phyloP scores from a whole-genome alignment of 106 monocot species.

The Dioscorea dumetorum region DNA sequence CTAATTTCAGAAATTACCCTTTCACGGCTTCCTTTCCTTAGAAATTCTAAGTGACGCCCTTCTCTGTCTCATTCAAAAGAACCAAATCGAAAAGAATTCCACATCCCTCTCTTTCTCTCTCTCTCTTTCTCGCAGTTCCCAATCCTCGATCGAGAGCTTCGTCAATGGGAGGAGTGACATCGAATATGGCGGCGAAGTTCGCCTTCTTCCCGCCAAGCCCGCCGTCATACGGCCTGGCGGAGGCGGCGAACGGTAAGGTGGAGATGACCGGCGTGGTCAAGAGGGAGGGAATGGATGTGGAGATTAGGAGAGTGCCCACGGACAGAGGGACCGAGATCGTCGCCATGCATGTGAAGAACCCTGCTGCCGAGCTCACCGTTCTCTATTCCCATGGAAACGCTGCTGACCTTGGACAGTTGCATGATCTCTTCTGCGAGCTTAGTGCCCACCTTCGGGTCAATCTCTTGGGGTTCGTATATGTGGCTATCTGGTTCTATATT shows the following conservation, averaged over 20 bases:
- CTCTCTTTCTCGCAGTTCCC: no score
- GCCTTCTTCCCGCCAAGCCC: constrained; percentile 81
- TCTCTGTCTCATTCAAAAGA: no score
- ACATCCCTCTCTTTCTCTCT: no score
- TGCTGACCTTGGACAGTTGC: constrained; percentile 71
- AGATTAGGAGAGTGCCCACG: constrained; percentile 49
- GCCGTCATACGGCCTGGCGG: constrained; percentile 44
- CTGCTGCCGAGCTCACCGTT: constrained; percentile 42
- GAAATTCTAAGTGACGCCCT: no score
- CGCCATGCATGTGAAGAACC: constrained; percentile 42
- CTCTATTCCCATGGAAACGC: constrained; percentile 92
- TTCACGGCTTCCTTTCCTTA: no score
- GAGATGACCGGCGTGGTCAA: constrained; percentile 28
- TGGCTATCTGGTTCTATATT: neutral
- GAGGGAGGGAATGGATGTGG: constrained; percentile 55
- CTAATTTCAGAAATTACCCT: no score
- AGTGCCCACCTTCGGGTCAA: constrained; percentile 59
- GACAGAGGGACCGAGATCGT: constrained; percentile 56
- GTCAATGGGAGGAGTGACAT: constrained; percentile 64
- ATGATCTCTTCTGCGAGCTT: constrained; percentile 57
- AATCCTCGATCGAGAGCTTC: no score
- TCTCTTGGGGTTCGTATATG: constrained; percentile 62
- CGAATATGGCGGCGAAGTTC: constrained; percentile 71
- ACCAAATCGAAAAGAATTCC: no score
- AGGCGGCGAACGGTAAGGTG: constrained; percentile 26